Evolutionary conservation across 208 protist species (phyloP), one percentile per base, ranked within the genome.

Genomic region (Herpetomonas samuelpessoai): DNA sequence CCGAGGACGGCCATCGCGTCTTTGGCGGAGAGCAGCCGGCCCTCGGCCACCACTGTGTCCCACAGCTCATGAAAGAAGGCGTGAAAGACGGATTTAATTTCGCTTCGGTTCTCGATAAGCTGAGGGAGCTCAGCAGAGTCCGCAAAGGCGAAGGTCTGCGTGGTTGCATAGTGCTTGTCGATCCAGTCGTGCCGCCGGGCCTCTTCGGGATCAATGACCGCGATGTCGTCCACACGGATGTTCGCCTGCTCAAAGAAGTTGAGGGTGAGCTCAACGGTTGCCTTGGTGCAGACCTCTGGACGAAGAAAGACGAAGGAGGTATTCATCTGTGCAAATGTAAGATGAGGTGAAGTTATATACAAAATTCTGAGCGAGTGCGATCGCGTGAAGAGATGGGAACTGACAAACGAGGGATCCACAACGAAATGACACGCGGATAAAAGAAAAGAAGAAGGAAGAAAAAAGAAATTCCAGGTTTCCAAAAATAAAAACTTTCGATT

Each of bases 111-210:
- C 39, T 25, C 53, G 41, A 70, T 67, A 51, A 85, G 54, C 27
- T 66, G 58, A 2, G 60, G 63, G 45, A 82, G 22, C 35, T 68
- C 59, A 18, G 45, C 52, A 2, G 73, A 82, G 22, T 67, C 47
- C 12, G 70, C 68, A 12, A 55, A 44, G 52, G 81, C 72, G 65
- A 86, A 80, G 53, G 57, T 59, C 21, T 67, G 57, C 14, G 76
- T 69, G 29, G 72, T 62, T 47, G 72, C 76, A 63, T 86, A 93
- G 55, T 94, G 81, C 35, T 71, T 63, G 38, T 89, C 80, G n/a
- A 91, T 72, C 54, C 72, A 71, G 12, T 69, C 51, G 21, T 73
- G 65, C 41, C 63, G 59, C 27, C 69, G 52, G 41, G 92, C 65
- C n/a, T 82, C 64, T 35, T 63, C 56, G 2, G 55, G 27, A 4